Evolutionary conservation across 495 filamentous ascomycete genomes (phyloP), one percentile per base, ranked within the genome.

Genomic region (Chlorociboria aeruginascens): DNA sequence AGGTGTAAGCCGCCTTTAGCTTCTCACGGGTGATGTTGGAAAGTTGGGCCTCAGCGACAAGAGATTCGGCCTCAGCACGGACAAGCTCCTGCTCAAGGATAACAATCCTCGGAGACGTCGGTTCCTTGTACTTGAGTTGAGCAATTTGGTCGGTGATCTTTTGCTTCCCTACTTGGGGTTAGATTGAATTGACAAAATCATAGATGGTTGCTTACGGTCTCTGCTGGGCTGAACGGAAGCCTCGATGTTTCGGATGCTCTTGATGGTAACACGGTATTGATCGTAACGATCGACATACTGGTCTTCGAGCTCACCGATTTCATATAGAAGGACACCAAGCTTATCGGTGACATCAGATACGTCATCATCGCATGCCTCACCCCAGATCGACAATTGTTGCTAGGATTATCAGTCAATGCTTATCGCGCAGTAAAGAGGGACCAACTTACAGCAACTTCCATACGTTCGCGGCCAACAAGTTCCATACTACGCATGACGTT

Each of bases 1-100:
- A 98, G 52, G 85, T 83, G 70, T 95, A 98, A 12, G 92, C 93
- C 11, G 89, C 82, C 77, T 98, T 98, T 61, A 98, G 78, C 79
- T 98, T 98, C 69, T 97, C 90, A 58, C 92, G 89, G 34, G 92
- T 97, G 64, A 98, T 98, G 73, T 98, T 98, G 60, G 89, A 95
- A 40, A 98, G 76, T 65, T 98, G 92, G 32, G 92, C 92, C 66
- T 98, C 92, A 55, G 92, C 92, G 35, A 98, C 92, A 14, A 98
- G 79, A 13, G 93, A 97, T 66, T 98, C 92, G 60, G 92, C 92
- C 66, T 98, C 92, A 52, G 92, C 93, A 56, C 92, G 92, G 51
- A 98, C 92, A 45, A 98, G 84, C 67, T 98, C 92, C 66, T 97
- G 92, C 68, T 98, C 92, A 55, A 98, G 82, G 32, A 98, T 89